Conservation (phyloP, 192 early-diverging fungal species). For the Entomortierella lignicola region DNA sequence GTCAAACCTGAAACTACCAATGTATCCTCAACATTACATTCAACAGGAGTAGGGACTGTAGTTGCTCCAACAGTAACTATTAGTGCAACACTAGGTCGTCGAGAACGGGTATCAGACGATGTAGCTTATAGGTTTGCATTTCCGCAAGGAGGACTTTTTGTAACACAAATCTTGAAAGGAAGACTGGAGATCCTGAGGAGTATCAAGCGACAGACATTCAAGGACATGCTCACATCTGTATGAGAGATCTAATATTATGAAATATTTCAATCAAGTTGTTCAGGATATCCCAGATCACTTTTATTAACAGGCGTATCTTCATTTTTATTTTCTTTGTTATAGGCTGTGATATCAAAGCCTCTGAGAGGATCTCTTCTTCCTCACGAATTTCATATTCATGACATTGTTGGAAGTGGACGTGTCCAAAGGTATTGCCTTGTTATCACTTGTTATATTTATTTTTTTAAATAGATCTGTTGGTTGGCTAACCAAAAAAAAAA, state of each 20-base stretch:
- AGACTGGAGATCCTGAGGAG: constrained; percentile 57
- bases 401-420: constrained; percentile 61
- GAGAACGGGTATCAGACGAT: constrained; percentile 32
- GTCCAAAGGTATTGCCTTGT: constrained; percentile 50
- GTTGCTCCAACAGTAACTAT: neutral
- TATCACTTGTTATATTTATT: neutral
- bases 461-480: neutral
- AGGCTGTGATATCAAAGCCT: constrained; percentile 52
- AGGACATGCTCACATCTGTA: constrained; percentile 59
- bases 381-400: constrained; percentile 60
- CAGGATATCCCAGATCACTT: no score
- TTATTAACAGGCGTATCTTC: neutral
- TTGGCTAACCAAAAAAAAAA: neutral
- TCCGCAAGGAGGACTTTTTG: constrained; percentile 53
- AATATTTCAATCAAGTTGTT: no score
- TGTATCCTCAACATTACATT: neutral
- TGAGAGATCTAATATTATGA: no score
- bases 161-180: constrained; percentile 57
- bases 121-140: constrained; percentile 57
- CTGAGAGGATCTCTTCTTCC: constrained; percentile 51
- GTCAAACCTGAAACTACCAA: constrained; percentile 18
- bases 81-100: constrained; percentile 1
- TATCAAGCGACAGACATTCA: constrained; percentile 55
- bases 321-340: neutral
- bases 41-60: neutral